Conservation (phyloP, 305 asterid genomes). For the Rubia balearica region DNA sequence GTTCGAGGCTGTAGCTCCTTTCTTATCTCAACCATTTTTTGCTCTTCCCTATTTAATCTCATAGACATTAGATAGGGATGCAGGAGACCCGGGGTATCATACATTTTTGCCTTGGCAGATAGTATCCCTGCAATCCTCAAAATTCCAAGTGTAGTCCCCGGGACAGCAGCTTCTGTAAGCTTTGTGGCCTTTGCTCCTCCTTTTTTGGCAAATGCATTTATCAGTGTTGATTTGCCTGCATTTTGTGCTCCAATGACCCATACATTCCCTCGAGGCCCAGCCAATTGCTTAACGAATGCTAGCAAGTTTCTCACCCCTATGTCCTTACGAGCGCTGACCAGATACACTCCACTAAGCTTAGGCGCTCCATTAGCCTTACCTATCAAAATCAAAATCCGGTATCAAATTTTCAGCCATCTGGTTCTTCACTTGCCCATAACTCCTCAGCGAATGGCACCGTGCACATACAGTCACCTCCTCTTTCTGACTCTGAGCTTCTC, state of each 20-base stretch:
- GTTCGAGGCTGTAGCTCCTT: conserved; percentile 87
- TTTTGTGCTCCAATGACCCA: conserved; percentile 98
- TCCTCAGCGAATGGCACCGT: conserved; percentile 76
- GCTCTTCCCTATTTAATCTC: conserved; percentile 85
- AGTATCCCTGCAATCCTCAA: conserved; percentile 83
- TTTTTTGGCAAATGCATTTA: conserved; percentile 78
- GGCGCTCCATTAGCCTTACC: conserved; percentile 80
- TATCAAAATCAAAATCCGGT: conserved; percentile 86
- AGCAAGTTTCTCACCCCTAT: conserved; percentile 82
- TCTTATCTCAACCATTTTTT: conserved; percentile 85
- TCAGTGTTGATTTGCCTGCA: conserved; percentile 88
- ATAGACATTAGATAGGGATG: conserved; percentile 81
- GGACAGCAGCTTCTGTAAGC: conserved; percentile 88
- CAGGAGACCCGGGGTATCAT: conserved; percentile 89
- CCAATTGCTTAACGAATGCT: conserved; percentile 57
- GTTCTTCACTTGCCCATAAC: conserved; percentile 84
- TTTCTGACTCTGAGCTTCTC: conserved; percentile 50
- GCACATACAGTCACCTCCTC: conserved; percentile 86
- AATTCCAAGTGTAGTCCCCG: conserved; percentile 94
- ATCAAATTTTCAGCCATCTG: conserved; percentile 68
- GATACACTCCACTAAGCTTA: conserved; percentile 72
- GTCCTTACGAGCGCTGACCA: conserved; percentile 90
- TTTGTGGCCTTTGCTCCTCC: conserved; percentile 66
- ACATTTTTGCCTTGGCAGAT: conserved; percentile 94
- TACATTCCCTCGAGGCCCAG: conserved; percentile 95